These are phyloP conservation scores for Podospora pseudoanserina DNA, from an alignment of 495 filamentous ascomycete genomes.

Conservation along the genomic window DNA sequence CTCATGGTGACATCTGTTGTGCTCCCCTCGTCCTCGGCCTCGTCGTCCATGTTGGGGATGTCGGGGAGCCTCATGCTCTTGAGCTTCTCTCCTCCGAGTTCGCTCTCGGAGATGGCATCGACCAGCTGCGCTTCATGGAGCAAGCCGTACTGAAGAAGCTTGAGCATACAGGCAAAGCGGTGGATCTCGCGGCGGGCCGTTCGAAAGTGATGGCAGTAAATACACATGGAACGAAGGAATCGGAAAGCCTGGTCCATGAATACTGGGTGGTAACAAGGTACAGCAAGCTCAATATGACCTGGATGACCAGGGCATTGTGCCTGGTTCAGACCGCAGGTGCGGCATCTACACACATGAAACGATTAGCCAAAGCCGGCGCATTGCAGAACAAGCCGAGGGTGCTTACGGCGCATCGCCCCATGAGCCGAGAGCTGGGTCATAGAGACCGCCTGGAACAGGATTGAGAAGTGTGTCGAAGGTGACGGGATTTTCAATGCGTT, in stretches of 20 bases:
- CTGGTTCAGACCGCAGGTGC: constrained; percentile 78
- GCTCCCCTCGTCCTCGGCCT: constrained; percentile 32
- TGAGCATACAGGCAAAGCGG: constrained; percentile 77
- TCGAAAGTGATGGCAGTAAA: constrained; percentile 81
- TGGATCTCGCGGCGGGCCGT: constrained; percentile 69
- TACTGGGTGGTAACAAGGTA: constrained; percentile 86
- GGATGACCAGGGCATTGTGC: constrained; percentile 85
- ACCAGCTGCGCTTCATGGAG: constrained; percentile 68
- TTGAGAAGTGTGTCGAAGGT: constrained; percentile 88
- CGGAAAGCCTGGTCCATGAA: constrained; percentile 89
- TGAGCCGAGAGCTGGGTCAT: constrained; percentile 90
- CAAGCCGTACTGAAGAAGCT: constrained; percentile 79
- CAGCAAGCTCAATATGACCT: constrained; percentile 91
- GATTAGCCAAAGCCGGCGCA: constrained; percentile 14
- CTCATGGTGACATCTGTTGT: constrained; percentile 51
- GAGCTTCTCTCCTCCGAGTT: constrained; percentile 33
- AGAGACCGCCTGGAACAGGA: constrained; percentile 81
- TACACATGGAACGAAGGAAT: constrained; percentile 79
- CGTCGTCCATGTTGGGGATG: constrained; percentile 22
- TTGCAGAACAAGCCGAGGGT: constrained; percentile 1
- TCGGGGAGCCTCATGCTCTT: constrained; percentile 21
- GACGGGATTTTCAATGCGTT: constrained; percentile 80
- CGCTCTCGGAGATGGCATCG: constrained; percentile 53
- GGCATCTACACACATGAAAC: constrained; percentile 59
- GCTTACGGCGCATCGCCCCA: constrained; percentile 77